phyloP scores from a whole-genome alignment of 371 early-diverging fungal genomes.

The Mortierella sp. region DNA sequence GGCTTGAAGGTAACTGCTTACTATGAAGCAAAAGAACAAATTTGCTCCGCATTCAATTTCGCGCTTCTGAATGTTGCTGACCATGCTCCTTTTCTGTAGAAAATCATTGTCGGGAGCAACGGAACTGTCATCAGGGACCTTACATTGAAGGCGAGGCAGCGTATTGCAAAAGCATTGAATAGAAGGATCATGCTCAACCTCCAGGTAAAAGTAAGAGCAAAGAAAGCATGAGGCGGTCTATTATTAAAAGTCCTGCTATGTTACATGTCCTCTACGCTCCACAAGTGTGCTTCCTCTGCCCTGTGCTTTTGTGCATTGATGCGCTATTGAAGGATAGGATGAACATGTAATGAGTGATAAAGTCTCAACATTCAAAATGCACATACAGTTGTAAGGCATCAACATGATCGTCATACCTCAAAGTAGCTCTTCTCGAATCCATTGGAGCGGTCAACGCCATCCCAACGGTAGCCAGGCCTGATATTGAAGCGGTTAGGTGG shows the following conservation, averaged over 20 bases:
- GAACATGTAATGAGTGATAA: no score
- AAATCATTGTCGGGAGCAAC: slow-evolving; percentile 65
- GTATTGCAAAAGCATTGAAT: slow-evolving; percentile 58
- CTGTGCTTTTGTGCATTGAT: slow-evolving; percentile 60
- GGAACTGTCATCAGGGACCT: slow-evolving; percentile 62
- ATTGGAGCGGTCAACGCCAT: slow-evolving; percentile 91
- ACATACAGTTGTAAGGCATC: neutral
- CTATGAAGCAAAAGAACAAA: neutral
- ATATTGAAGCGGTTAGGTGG: slow-evolving; percentile 87
- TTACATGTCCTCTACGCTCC: slow-evolving; percentile 79
- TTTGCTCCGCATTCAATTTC: slow-evolving; percentile 6
- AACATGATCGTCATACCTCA: slow-evolving; percentile 15
- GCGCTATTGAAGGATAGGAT: slow-evolving; percentile 31
- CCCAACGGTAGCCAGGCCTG: slow-evolving; percentile 91
- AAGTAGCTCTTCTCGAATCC: slow-evolving; percentile 82
- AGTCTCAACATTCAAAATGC: neutral
- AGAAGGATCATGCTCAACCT: slow-evolving; percentile 62
- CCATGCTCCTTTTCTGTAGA: slow-evolving; percentile 30
- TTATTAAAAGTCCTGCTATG: neutral
- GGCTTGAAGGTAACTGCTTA: slow-evolving; percentile 37
- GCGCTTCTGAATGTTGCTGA: no score
- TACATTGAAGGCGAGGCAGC: slow-evolving; percentile 56
- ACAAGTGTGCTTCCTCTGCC: slow-evolving; percentile 68
- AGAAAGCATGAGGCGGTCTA: slow-evolving; percentile 10
- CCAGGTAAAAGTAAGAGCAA: slow-evolving; percentile 58